Evolutionary conservation across 371 early-diverging fungal genomes (phyloP), one percentile per base, ranked within the genome.

Genomic region (Synchytrium microbalum): DNA sequence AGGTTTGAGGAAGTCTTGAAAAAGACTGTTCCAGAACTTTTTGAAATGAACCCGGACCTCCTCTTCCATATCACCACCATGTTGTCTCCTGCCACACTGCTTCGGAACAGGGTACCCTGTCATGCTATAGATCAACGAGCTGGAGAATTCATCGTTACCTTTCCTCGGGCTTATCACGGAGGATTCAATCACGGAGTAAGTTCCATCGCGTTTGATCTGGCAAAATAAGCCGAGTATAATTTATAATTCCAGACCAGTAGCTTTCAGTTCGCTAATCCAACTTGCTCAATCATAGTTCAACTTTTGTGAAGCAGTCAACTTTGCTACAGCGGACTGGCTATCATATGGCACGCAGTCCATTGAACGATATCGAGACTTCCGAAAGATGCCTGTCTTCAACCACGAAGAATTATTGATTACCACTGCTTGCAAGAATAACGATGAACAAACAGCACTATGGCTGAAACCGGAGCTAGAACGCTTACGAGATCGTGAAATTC

Each of bases 231-330:
- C 16, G n/a, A 51, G 52, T 51, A n/a, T 16, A n/a, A n/a, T n/a
- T n/a, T n/a, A n/a, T n/a, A n/a, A n/a, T n/a, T n/a, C n/a, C n/a
- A n/a, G n/a, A n/a, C n/a, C n/a, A n/a, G n/a, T n/a, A n/a, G n/a
- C n/a, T 38, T 38, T 5, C 46, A 38, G 46, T 38, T 5, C 46
- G 46, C 19, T 38, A 38, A 19, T 38, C 10, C 19, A 38, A 38
- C 46, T 10, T 38, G 19, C 46, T 38, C 46, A 38, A 5, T 19
- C 32, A 19, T 60, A 75, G 82, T 90, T 95, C 69, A 96, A 96
- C 75, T 89, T 92, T 70, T 90, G 89, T 54, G 97, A 97, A 73
- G 96, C 98, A 0, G 96, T 96, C 58, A 97, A 97, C 74, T 96
- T 96, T 81, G 93, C 93, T 3, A 85, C 90, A 2, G 77, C 86